These are phyloP conservation scores for Clathrospora elynae DNA, from an alignment of 2,329 filamentous ascomycete genomes.

Conservation along the genomic window DNA sequence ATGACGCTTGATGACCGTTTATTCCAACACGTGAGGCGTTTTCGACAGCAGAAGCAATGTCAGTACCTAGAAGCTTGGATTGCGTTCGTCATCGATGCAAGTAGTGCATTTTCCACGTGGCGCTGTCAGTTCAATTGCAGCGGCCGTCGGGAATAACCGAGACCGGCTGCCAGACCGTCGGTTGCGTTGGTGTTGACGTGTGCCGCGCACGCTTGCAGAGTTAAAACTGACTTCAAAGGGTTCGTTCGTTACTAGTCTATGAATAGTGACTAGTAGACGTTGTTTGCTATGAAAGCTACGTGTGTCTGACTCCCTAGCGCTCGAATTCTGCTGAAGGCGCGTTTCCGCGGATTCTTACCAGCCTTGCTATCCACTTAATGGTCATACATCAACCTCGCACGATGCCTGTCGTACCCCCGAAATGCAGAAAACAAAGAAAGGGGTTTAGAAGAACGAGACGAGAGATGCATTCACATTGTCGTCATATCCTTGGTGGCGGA, in stretches of 20 bases:
- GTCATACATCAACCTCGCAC: too few species aligned
- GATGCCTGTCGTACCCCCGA: too few species aligned
- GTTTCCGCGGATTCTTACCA: too few species aligned
- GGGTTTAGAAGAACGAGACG: neutral
- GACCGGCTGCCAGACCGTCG: neutral
- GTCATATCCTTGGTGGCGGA: constrained; percentile 3
- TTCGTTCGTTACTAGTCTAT: neutral
- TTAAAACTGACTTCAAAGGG: neutral
- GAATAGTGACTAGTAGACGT: neutral
- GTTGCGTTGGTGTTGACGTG: neutral
- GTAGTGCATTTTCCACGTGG: neutral
- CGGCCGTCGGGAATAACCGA: neutral
- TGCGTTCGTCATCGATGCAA: neutral
- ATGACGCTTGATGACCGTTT: neutral
- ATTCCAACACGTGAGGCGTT: neutral
- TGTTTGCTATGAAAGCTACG: too few species aligned
- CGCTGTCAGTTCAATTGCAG: neutral
- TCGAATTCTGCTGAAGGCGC: too few species aligned
- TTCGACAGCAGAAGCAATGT: neutral
- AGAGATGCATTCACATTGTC: neutral
- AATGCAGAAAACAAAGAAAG: too few species aligned
- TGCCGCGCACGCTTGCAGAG: neutral
- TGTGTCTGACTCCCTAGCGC: too few species aligned
- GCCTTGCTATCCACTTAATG: too few species aligned
- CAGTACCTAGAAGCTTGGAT: neutral